A percentile compares a stretch with the other conserved stretches of the same genome.
phyloP scores from a whole-genome alignment of 495 filamentous ascomycete species.

The Letharia columbiana region DNA sequence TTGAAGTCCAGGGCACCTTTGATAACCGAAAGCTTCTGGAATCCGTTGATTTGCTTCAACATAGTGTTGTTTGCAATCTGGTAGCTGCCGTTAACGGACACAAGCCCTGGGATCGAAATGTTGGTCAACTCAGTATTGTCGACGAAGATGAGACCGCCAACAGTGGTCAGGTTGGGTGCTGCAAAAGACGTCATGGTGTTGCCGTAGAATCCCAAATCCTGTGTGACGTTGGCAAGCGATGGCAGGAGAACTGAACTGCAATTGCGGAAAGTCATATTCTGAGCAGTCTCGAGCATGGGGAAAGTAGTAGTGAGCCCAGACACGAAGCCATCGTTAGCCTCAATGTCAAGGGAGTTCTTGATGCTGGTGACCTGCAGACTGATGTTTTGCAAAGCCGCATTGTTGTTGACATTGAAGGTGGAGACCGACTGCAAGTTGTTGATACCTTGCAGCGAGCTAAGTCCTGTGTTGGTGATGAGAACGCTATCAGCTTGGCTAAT shows the following conservation, averaged over 20 bases:
- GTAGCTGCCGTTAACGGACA: constrained; percentile 64
- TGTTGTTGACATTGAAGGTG: constrained; percentile 72
- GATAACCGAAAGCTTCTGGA: constrained; percentile 59
- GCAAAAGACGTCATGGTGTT: constrained; percentile 60
- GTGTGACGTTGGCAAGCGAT: constrained; percentile 65
- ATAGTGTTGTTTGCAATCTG: constrained; percentile 81
- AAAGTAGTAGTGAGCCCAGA: constrained; percentile 49
- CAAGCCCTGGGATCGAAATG: constrained; percentile 62
- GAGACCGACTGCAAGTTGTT: constrained; percentile 57
- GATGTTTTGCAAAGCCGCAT: constrained; percentile 58
- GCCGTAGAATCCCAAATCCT: constrained; percentile 74
- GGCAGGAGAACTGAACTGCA: constrained; percentile 65
- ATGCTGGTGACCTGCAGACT: constrained; percentile 54
- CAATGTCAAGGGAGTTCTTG: constrained; percentile 49
- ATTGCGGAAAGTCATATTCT: constrained; percentile 84
- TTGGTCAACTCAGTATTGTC: constrained; percentile 68
- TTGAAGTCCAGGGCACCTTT: constrained; percentile 82
- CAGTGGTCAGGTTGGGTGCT: constrained; percentile 71
- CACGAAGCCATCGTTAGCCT: constrained; percentile 49
- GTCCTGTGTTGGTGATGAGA: constrained; percentile 71
- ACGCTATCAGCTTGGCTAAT: constrained; percentile 57
- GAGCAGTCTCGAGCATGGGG: constrained; percentile 67
- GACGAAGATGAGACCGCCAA: constrained; percentile 71
- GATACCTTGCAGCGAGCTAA: constrained; percentile 67
- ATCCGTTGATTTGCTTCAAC: constrained; percentile 51